Base-by-base conservation (phyloP, 164 flowering plant species). In the Sedum album region DNA sequence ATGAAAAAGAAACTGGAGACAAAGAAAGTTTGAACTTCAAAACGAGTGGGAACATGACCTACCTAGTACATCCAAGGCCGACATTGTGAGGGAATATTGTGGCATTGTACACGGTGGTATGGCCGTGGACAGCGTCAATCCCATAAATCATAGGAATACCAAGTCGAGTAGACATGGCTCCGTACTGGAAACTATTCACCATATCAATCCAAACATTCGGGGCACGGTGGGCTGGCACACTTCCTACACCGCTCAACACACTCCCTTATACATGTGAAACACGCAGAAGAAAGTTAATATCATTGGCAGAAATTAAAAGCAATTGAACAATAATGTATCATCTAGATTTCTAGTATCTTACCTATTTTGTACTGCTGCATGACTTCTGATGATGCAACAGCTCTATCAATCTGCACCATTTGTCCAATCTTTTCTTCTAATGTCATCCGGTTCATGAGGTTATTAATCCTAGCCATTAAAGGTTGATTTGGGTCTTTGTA, bases 131-230 rank as follows among this genome's bases (percentile, higher is more conserved):
- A 35, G 82, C 82, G 69, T 80, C 84, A 69, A 83, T 76, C 9
- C 81, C 81, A 62, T 81, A 83, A 25, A 81, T 74, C 81, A 81
- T 76, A 0, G 84, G 84, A 46, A 83, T 81, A 25, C 80, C 84
- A 28, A 83, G 80, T 41, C 80, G 78, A 23, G 77, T 79, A 0
- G 82, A 76, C 13, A 81, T 64, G 33, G 86, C 36, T 15, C 77
- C 86, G 14, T 71, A 74, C 48, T 83, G 82, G 51, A 79, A 73
- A 5, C 68, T 77, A 70, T 82, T 82, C 65, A 82, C 84, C 84
- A 82, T 80, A 28, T 79, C 66, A 68, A 81, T 41, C 84, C 82
- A 83, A 1, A 65, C 69, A 67, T 74, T 67, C 1, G 80, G 57
- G 2, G 86, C 84, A 18, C 69, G 6, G 8, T 36, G 66, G 8